These are phyloP conservation scores for Cordyceps pruinosa DNA, from an alignment of 2,329 filamentous ascomycete species.

Conservation along the genomic window DNA sequence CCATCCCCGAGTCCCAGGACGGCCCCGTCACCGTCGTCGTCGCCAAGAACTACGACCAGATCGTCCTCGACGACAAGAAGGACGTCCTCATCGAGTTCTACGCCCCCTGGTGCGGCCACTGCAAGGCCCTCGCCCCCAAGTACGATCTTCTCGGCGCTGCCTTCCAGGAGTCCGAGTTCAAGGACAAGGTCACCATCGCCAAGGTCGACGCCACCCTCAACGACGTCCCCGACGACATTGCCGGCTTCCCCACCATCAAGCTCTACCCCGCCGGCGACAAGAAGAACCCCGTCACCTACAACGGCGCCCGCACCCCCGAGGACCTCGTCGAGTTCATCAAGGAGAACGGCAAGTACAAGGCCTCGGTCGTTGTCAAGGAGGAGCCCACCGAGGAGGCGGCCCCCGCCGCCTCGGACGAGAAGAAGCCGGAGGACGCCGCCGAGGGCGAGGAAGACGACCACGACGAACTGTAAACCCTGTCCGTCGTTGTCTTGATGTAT, in stretches of 20 bases:
- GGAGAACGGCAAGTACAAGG: slow-evolving; percentile 88
- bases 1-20: slow-evolving; percentile 88
- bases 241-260: slow-evolving; percentile 99
- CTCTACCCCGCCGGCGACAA: slow-evolving; percentile 89
- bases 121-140: slow-evolving; percentile 94
- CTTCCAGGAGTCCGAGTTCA: slow-evolving; percentile 72
- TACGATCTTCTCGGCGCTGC: slow-evolving; percentile 84
- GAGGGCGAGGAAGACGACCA: slow-evolving; percentile 31
- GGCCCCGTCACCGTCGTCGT: slow-evolving; percentile 83
- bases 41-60: slow-evolving; percentile 84
- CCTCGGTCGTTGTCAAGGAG: slow-evolving; percentile 53
- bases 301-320: slow-evolving; percentile 79
- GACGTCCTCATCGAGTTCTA: slow-evolving; percentile 98
- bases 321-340: slow-evolving; percentile 88
- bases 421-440: slow-evolving; percentile 38
- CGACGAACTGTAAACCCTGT: slow-evolving; percentile 73
- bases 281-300: slow-evolving; percentile 77
- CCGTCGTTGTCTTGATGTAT: too few species aligned
- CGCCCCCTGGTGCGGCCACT: slow-evolving; percentile 98
- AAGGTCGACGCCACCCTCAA: slow-evolving; percentile 97
- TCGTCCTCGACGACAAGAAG: slow-evolving; percentile 91
- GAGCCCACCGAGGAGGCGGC: slow-evolving; percentile 49
- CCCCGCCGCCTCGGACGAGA: slow-evolving; percentile 45
- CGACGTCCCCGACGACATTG: slow-evolving; percentile 93
- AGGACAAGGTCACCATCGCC: slow-evolving; percentile 81